Conservation (phyloP, 768 basidiomycete species). For the Serendipita sp. region DNA sequence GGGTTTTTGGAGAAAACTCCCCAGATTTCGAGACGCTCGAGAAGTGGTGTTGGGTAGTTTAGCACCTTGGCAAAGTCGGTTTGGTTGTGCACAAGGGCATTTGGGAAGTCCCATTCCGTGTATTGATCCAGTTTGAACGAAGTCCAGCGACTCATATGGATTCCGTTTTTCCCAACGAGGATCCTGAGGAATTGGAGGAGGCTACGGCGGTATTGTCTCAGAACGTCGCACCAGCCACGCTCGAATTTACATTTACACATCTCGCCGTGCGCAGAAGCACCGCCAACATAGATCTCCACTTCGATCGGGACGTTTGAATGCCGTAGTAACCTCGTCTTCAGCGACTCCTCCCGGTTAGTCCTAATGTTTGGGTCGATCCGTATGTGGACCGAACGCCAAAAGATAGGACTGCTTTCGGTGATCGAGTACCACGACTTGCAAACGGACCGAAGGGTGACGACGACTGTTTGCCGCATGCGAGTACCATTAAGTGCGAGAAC, state of each 20-base stretch:
- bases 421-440: not conserved
- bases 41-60: not conserved
- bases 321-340: not conserved
- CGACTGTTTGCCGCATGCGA: no score
- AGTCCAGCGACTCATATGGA: not conserved
- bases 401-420: not conserved
- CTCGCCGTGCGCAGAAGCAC: not conserved
- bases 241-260: not conserved
- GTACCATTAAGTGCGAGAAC: no score
- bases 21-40: not conserved
- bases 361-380: not conserved
- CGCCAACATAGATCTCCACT: not conserved
- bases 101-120: not conserved
- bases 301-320: not conserved
- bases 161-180: not conserved
- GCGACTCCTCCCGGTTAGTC: not conserved
- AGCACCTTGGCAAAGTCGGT: not conserved
- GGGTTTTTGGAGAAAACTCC: not conserved
- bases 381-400: not conserved
- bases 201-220: not conserved
- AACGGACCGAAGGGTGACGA: not conserved
- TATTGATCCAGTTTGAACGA: not conserved
- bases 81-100: not conserved
- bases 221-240: not conserved
- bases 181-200: not conserved